Conservation (phyloP, 257 asterid genomes). For the Rauvolfia tetraphylla region DNA sequence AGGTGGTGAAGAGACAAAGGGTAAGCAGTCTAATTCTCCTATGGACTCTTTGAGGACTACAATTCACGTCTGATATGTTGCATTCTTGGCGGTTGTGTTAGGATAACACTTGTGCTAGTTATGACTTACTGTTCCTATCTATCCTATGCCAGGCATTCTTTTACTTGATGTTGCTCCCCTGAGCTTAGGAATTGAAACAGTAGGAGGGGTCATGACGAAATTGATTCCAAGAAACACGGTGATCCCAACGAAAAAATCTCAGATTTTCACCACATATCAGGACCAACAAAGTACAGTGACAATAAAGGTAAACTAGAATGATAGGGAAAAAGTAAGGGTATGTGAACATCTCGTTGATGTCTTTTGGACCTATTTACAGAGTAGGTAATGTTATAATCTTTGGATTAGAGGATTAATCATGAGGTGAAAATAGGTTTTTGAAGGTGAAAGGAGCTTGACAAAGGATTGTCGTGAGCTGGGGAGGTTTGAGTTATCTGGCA, state of each 20-base stretch:
- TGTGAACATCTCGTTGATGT: not conserved
- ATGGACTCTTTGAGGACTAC: no score
- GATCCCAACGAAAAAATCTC: conserved; percentile 27
- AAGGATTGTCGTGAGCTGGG: conserved; percentile 29
- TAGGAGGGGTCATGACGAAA: conserved; percentile 31
- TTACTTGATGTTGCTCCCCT: conserved; percentile 24
- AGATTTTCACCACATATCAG: conserved; percentile 29
- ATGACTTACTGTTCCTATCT: not conserved
- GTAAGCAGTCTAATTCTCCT: not conserved
- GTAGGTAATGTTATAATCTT: no score
- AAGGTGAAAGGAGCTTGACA: conserved; percentile 29
- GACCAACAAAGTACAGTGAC: conserved; percentile 25
- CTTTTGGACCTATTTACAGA: not conserved
- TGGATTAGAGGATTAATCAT: not conserved
- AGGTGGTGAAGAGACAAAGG: conserved; percentile 22
- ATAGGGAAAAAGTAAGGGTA: not conserved
- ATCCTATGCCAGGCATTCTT: conserved; percentile 12
- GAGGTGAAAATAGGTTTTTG: conserved; percentile 16
- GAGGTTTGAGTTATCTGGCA: conserved; percentile 24
- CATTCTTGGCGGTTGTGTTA: not conserved
- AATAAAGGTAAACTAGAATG: conserved; percentile 18
- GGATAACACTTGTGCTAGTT: not conserved
- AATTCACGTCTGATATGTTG: not conserved
- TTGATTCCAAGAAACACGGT: conserved; percentile 27
- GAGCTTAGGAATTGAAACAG: conserved; percentile 28